Percentiles rank a stretch among this genome's conserved stretches.
phyloP scores from a whole-genome alignment of 78 protist species.

The Mastigamoeba balamuthi region DNA sequence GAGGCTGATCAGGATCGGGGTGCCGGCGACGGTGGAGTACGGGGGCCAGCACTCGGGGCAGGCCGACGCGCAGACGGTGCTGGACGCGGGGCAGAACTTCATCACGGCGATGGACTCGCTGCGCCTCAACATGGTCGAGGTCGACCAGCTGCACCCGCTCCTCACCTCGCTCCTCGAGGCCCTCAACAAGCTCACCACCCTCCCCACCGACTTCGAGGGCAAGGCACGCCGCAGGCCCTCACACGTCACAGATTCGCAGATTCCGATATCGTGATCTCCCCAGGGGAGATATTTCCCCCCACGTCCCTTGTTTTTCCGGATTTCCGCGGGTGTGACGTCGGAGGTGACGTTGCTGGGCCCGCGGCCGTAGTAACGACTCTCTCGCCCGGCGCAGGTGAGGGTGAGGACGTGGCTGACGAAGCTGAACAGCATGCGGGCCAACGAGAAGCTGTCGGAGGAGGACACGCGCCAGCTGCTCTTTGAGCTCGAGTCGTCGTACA shows the following conservation, averaged over 20 bases:
- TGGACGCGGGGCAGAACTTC: conserved; percentile 65
- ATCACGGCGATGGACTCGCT: conserved; percentile 77
- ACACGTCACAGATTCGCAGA: background rate
- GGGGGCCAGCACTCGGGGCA: too few species aligned
- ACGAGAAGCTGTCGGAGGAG: conserved; percentile 59
- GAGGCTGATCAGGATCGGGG: conserved; percentile 12
- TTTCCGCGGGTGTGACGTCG: background rate
- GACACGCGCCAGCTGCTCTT: conserved; percentile 66
- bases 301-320: background rate
- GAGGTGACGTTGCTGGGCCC: too few species aligned
- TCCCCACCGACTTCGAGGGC: conserved; percentile 58
- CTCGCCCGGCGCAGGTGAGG: background rate
- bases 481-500: conserved; percentile 66
- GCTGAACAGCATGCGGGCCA: conserved; percentile 63
- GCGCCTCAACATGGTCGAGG: conserved; percentile 50
- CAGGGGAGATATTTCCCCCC: too few species aligned
- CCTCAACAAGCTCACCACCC: conserved; percentile 28
- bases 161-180: conserved; percentile 42
- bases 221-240: conserved; percentile 14
- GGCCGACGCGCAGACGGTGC: background rate
- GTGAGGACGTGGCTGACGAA: conserved; percentile 32
- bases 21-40: conserved; percentile 27
- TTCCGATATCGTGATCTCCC: background rate
- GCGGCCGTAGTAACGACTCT: too few species aligned
- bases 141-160: conserved; percentile 67